phyloP scores from a whole-genome alignment of 179 eudicot genomes.

The Pouteria campechiana region DNA sequence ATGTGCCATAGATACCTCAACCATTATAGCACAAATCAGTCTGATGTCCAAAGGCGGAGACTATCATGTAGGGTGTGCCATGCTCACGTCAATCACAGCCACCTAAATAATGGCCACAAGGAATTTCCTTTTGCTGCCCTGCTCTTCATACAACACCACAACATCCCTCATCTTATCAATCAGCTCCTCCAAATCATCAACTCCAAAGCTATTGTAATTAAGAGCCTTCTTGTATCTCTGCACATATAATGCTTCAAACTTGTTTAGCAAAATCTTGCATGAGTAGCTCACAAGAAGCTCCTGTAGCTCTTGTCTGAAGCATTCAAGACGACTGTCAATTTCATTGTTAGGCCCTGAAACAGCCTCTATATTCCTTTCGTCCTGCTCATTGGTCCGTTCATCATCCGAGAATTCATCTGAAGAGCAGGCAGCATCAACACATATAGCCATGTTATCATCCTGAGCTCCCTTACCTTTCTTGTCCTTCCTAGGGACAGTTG shows the following conservation, averaged over 20 bases:
- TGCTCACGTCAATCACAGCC: no score
- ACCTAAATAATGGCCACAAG: slow-evolving; percentile 52
- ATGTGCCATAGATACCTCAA: no score
- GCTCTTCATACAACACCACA: slow-evolving; percentile 56
- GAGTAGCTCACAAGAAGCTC: slow-evolving; percentile 84
- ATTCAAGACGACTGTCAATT: slow-evolving; percentile 22
- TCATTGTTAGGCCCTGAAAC: slow-evolving; percentile 2
- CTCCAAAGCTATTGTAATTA: slow-evolving; percentile 57
- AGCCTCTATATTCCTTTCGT: slow-evolving; percentile 6
- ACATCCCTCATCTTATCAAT: slow-evolving; percentile 64
- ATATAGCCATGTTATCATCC: slow-evolving; percentile 29
- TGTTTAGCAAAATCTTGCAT: slow-evolving; percentile 45
- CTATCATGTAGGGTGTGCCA: no score
- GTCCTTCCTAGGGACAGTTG: slow-evolving; percentile 39
- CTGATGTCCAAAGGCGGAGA: no score
- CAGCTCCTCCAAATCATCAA: slow-evolving; percentile 52
- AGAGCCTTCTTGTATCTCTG: slow-evolving; percentile 71
- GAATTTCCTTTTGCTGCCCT: slow-evolving; percentile 50
- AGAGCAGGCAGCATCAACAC: slow-evolving; percentile 33
- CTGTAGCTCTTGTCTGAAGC: slow-evolving; percentile 70
- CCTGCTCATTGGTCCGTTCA: slow-evolving; percentile 42
- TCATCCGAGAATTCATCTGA: slow-evolving; percentile 83
- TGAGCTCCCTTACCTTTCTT: slow-evolving; percentile 45
- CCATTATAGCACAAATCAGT: no score
- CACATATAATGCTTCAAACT: slow-evolving; percentile 61